These are phyloP conservation scores for Acanthamoeba divionensis DNA, from an alignment of 208 protist species.

Conservation along the genomic window DNA sequence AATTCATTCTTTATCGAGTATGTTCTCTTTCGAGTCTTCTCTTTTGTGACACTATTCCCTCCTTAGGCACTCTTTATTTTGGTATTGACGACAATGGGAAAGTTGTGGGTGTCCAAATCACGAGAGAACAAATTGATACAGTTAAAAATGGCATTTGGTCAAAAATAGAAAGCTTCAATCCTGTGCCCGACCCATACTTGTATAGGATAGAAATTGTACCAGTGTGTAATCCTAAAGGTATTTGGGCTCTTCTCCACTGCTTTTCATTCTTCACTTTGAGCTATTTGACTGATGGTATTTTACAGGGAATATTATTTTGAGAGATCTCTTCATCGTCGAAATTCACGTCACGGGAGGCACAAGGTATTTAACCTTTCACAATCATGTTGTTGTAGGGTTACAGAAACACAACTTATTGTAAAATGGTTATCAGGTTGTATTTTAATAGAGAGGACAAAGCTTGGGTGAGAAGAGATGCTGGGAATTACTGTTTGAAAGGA, in stretches of 20 bases:
- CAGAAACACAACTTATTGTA: no score
- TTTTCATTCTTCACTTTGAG: no score
- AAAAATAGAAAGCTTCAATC: conserved; percentile 23
- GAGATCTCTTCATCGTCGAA: neutral
- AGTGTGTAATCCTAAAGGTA: neutral
- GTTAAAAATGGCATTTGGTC: neutral
- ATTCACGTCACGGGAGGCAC: conserved; percentile 4
- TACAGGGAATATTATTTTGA: neutral
- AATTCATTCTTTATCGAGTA: no score
- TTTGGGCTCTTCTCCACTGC: no score
- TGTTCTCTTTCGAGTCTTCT: neutral
- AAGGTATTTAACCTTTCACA: no score
- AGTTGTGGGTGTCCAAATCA: neutral
- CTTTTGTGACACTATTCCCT: neutral
- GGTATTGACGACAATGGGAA: neutral
- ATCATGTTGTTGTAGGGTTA: no score
- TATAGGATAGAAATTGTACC: conserved; percentile 10
- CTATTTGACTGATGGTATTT: no score
- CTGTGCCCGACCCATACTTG: neutral
- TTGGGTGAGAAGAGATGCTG: neutral
- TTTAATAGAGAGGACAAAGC: neutral
- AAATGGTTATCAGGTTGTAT: no score
- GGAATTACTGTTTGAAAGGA: neutral
- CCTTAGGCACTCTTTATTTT: neutral
- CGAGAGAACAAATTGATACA: neutral